These are phyloP conservation scores for Friedmanniomyces simplex DNA, from an alignment of 495 filamentous ascomycete genomes.

Conservation along the genomic window DNA sequence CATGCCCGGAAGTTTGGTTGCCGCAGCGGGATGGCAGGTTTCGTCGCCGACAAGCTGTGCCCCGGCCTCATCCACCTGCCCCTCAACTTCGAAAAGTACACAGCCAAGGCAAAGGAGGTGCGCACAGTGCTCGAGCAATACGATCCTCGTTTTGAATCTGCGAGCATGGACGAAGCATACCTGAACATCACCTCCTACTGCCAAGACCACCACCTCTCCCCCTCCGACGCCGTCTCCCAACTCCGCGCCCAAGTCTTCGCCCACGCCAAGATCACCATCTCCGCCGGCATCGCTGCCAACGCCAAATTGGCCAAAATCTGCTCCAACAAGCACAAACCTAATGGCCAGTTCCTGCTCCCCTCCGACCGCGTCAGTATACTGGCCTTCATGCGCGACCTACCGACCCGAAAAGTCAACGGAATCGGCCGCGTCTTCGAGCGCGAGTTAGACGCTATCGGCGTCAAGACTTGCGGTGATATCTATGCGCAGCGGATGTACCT, in stretches of 20 bases:
- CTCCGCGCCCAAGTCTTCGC: slow-evolving; percentile 69
- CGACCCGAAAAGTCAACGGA: slow-evolving; percentile 85
- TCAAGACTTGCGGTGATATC: slow-evolving; percentile 85
- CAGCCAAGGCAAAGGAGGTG: slow-evolving; percentile 78
- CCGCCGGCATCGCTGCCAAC: slow-evolving; percentile 89
- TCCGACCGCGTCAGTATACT: slow-evolving; percentile 63
- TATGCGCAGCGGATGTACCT: slow-evolving; percentile 64
- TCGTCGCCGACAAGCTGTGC: slow-evolving; percentile 90
- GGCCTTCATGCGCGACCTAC: slow-evolving; percentile 72
- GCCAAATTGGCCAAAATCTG: slow-evolving; percentile 88
- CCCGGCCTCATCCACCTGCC: slow-evolving; percentile 76
- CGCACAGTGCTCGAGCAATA: slow-evolving; percentile 74
- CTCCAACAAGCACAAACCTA: slow-evolving; percentile 92
- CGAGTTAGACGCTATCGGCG: slow-evolving; percentile 75
- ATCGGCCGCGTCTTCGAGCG: slow-evolving; percentile 89
- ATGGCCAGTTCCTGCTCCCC: slow-evolving; percentile 74
- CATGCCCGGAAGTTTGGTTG: slow-evolving; percentile 81
- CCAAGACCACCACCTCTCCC: slow-evolving; percentile 49
- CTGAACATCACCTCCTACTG: slow-evolving; percentile 92
- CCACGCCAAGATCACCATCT: slow-evolving; percentile 75
- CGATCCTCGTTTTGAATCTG: slow-evolving; percentile 82
- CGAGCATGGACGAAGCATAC: slow-evolving; percentile 93
- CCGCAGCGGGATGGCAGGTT: slow-evolving; percentile 87
- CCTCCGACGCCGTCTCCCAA: slow-evolving; percentile 62
- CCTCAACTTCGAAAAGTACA: slow-evolving; percentile 84